Evolutionary conservation across 1,284 basidiomycete species (phyloP), one percentile per base, ranked within the genome.

Genomic region (Rhodofomes roseus): DNA sequence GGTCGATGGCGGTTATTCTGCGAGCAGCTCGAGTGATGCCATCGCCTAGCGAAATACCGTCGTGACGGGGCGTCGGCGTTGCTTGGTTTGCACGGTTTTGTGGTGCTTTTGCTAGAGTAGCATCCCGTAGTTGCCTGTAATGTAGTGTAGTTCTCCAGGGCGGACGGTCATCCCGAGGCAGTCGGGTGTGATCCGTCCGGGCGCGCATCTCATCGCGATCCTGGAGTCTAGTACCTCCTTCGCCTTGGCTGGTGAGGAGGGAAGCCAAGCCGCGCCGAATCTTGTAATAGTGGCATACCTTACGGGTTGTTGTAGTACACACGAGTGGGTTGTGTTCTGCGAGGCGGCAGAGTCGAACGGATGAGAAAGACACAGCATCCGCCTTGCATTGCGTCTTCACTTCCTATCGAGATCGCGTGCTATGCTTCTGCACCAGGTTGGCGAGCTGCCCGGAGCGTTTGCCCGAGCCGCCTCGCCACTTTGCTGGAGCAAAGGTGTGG

Each of bases 201-300:
- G 50, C 50, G 50, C 34, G 50, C 50, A 52, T 34, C 50, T 52
- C 34, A 52, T 23, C 50, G 50, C 36, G 50, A 34, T 37, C 50
- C 31, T 34, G 50, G 50, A 36, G 50, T 52, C 50, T 37, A 52
- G 50, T 52, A 52, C 50, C 50, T 52, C 29, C 50, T 36, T 36
- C 25, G 34, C 31, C 29, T n/a, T 22, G 9, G 12, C 4, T 23
- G 29, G 50, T 18, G 20, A 22, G 31, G 14, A 36, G 50, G 50
- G 50, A 52, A 52, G 50, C 50, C n/a, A 52, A 52, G 50, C 36
- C 50, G 34, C 50, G 50, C 50, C 50, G 14, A 52, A 37, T n/a
- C 1, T 18, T 51, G 16, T 51, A 14, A 11, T 51, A 51, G 14
- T n/a, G 34, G 29, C n/a, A 22, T n/a, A 44, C 23, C 43, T 44